Evolutionary conservation across 768 basidiomycete genomes (phyloP).

Genomic region (Plicaturopsis crispa): DNA sequence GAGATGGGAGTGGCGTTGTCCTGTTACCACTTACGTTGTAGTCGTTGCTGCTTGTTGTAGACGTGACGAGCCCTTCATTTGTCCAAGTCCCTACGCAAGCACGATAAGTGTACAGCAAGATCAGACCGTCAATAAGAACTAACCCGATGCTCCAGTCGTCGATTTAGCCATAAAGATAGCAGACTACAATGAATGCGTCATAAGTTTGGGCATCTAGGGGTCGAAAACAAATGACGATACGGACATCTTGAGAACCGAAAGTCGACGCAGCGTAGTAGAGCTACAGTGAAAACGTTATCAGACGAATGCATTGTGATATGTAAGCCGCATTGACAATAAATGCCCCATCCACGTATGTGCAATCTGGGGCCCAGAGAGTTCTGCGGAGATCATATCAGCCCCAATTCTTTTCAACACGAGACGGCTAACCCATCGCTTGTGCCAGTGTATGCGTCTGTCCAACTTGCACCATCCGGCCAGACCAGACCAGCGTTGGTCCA

Average conservation of each 20-base stretch:
- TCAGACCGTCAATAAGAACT: no score
- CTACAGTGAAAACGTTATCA: conserved; percentile 20
- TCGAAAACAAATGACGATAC: neutral
- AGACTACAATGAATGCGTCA: conserved; percentile 21
- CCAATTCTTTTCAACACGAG: neutral
- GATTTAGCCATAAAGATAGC: conserved; percentile 50
- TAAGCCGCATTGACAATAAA: no score
- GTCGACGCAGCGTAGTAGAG: conserved; percentile 48
- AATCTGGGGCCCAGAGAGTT: conserved; percentile 27
- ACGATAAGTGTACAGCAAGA: no score
- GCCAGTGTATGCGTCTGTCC: conserved; percentile 43
- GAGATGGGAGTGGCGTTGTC: no score
- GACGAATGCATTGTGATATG: neutral
- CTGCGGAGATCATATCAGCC: conserved; percentile 6
- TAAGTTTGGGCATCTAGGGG: neutral
- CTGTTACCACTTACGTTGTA: conserved; percentile 35
- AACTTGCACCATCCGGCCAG: conserved; percentile 42
- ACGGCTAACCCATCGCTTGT: conserved; percentile 29
- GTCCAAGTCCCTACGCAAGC: conserved; percentile 25
- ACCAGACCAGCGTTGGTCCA: conserved; percentile 40
- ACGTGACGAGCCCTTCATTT: conserved; percentile 40
- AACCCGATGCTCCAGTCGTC: conserved; percentile 33
- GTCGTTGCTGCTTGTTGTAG: conserved; percentile 27
- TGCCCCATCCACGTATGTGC: conserved; percentile 15
- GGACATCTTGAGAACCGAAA: conserved; percentile 43